A percentile compares a stretch with the other conserved stretches of the same genome.
These are phyloP conservation scores for Pseudonitzschia multiseries DNA, from an alignment of 108 stramenopile genomes.

Conservation along the genomic window DNA sequence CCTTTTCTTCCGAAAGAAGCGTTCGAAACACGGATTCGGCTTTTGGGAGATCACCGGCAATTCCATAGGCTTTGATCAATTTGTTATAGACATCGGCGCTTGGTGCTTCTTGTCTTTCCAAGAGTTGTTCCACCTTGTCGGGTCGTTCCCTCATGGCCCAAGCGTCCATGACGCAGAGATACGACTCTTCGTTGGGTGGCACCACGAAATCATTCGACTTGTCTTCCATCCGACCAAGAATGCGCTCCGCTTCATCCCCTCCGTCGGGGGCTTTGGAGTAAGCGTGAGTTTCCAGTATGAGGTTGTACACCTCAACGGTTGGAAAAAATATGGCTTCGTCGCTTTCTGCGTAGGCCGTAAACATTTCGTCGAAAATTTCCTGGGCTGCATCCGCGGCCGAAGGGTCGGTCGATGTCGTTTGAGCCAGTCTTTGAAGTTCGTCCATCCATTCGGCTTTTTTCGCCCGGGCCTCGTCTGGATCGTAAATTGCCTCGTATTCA, in stretches of 20 bases:
- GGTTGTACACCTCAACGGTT: conserved; percentile 38
- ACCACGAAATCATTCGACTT: conserved; percentile 18
- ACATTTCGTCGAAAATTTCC: conserved; percentile 47
- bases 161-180: conserved; percentile 48
- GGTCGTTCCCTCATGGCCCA: conserved; percentile 42
- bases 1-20: conserved; percentile 20
- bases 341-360: conserved; percentile 23
- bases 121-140: conserved; percentile 30
- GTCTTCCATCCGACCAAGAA: conserved; percentile 41
- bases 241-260: conserved; percentile 27
- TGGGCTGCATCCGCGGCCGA: conserved; percentile 30
- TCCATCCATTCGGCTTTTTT: conserved; percentile 33
- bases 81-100: conserved; percentile 33
- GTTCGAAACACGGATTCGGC: conserved; percentile 35
- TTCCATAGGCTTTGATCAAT: conserved; percentile 42
- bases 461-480: conserved; percentile 9
- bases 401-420: conserved; percentile 12
- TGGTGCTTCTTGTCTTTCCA: conserved; percentile 25
- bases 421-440: conserved; percentile 13
- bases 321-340: conserved; percentile 35
- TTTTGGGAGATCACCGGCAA: conserved; percentile 22
- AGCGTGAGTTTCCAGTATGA: conserved; percentile 39
- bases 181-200: conserved; percentile 36
- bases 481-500: background rate
- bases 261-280: conserved; percentile 29